Evolutionary conservation across 2,329 filamentous ascomycete genomes (phyloP), one percentile per base, ranked within the genome.

Genomic region (Gliomastix tumulicola): DNA sequence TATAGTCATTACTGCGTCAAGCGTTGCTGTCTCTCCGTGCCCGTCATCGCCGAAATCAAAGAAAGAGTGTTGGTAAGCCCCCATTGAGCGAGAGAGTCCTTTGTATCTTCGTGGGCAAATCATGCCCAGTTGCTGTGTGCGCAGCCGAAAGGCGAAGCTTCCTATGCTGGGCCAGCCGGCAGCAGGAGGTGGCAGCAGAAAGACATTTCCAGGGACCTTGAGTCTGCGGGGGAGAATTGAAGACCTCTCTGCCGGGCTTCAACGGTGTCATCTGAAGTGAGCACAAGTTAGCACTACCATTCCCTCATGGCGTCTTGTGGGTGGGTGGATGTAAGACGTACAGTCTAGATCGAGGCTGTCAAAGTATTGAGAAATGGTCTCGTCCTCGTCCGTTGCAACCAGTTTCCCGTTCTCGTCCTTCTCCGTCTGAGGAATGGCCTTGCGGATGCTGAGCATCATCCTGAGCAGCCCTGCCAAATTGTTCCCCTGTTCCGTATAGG

Each of bases 391-490:
- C 21, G 67, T 61, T 1, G 66, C 62, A 4, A 62, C 51, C 11
- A 79, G 56, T 35, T 72, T 69, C 3, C 69, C 71, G 35, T 75
- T 63, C 27, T 62, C 59, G 2, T 35, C 34, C 8, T 65, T 59
- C 18, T 59, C 51, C 0, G 71, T 76, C 43, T 69, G 68, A 2
- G 79, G 78, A 6, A 79, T 63, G 1, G 74, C 69, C 41, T 74
- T 72, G 27, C 78, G 67, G 38, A 80, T 79, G n/a, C 62, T 62
- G 9, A 82, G 54, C 5, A 83, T 64, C 73, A 81, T 78, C 50
- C 72, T 70, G 34, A 82, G 53, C 27, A 81, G 56, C 31, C 74
- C 66, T 6, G 75, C 74, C 7, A 82, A 63, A 22, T 70, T 68
- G 32, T 73, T 69, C 13, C 77, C 77, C 44, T 82, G 76, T 38